These are phyloP conservation scores for Paspalum vaginatum DNA, from an alignment of 176 grass and related monocot species.

Conservation along the genomic window DNA sequence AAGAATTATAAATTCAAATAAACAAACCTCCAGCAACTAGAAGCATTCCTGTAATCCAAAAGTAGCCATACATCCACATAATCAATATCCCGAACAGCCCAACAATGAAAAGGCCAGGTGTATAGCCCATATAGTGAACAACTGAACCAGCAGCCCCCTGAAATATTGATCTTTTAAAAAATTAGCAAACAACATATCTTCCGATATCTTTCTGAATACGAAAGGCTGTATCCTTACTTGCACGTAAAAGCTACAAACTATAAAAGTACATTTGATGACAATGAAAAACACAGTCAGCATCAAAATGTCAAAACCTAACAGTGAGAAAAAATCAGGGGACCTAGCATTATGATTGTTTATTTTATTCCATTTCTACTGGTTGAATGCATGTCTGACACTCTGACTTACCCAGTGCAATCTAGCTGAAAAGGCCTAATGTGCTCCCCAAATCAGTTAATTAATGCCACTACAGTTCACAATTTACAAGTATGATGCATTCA, in stretches of 20 bases:
- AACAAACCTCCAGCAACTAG: slow-evolving; percentile 83
- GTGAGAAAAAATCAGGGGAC: slow-evolving; percentile 8
- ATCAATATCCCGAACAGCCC: slow-evolving; percentile 85
- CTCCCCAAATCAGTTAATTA: neutral
- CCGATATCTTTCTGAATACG: slow-evolving; percentile 3
- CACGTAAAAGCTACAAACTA: slow-evolving; percentile 30
- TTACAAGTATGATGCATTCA: neutral
- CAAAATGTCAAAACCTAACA: slow-evolving; percentile 31
- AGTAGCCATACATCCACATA: slow-evolving; percentile 96
- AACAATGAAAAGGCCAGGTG: slow-evolving; percentile 77
- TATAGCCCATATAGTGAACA: slow-evolving; percentile 85
- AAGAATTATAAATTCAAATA: slow-evolving; percentile 27
- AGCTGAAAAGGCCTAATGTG: slow-evolving; percentile 31
- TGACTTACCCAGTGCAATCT: slow-evolving; percentile 21
- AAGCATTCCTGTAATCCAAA: slow-evolving; percentile 94
- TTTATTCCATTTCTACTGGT: slow-evolving; percentile 13
- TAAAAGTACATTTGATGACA: slow-evolving; percentile 18
- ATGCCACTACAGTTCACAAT: neutral
- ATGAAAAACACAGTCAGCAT: slow-evolving; percentile 20
- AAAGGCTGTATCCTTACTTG: slow-evolving; percentile 11
- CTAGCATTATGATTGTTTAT: neutral
- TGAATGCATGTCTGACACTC: slow-evolving; percentile 26
- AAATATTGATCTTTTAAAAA: slow-evolving; percentile 39
- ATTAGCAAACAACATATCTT: slow-evolving; percentile 43
- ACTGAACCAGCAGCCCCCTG: slow-evolving; percentile 78